A percentile compares a stretch with the other conserved stretches of the same genome.
Conservation (phyloP, 768 basidiomycete genomes). For the Melanogaster broomeanus region DNA sequence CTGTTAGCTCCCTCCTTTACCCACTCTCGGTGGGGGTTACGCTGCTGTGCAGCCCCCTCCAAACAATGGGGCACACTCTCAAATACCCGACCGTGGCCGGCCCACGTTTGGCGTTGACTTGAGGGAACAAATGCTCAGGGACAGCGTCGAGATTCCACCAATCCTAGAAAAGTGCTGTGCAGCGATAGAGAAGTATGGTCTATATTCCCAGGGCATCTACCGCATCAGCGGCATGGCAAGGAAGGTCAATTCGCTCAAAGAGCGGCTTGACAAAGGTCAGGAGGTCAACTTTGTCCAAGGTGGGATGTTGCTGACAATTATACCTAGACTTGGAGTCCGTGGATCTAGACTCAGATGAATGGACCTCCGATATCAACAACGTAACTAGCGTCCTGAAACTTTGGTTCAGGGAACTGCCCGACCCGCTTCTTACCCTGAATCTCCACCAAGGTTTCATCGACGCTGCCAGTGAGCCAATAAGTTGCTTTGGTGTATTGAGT, state of each 20-base stretch:
- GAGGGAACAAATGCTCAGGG: slow-evolving; percentile 90
- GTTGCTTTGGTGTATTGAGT: background rate
- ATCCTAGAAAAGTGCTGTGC: slow-evolving; percentile 88
- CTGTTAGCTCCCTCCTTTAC: slow-evolving; percentile 62
- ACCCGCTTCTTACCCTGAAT: slow-evolving; percentile 81
- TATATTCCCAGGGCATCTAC: slow-evolving; percentile 87
- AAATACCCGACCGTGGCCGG: slow-evolving; percentile 56
- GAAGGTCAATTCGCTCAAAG: slow-evolving; percentile 81
- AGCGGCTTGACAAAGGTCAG: slow-evolving; percentile 82
- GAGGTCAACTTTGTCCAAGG: background rate
- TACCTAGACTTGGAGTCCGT: slow-evolving; percentile 77
- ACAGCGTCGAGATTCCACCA: slow-evolving; percentile 85
- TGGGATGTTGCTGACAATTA: slow-evolving; percentile 22
- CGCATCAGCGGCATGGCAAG: slow-evolving; percentile 90
- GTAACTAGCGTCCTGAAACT: slow-evolving; percentile 93
- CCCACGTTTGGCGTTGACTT: slow-evolving; percentile 95
- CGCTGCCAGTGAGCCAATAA: slow-evolving; percentile 74
- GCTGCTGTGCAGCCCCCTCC: slow-evolving; percentile 25
- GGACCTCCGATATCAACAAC: slow-evolving; percentile 94
- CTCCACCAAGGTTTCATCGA: slow-evolving; percentile 95
- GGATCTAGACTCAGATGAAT: slow-evolving; percentile 85
- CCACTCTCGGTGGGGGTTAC: slow-evolving; percentile 39
- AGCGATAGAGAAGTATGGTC: slow-evolving; percentile 89
- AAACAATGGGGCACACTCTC: slow-evolving; percentile 30
- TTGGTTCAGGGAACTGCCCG: slow-evolving; percentile 95